Evolutionary conservation across 805 yeast species (phyloP).

Genomic region (Deakozyma indianensis): DNA sequence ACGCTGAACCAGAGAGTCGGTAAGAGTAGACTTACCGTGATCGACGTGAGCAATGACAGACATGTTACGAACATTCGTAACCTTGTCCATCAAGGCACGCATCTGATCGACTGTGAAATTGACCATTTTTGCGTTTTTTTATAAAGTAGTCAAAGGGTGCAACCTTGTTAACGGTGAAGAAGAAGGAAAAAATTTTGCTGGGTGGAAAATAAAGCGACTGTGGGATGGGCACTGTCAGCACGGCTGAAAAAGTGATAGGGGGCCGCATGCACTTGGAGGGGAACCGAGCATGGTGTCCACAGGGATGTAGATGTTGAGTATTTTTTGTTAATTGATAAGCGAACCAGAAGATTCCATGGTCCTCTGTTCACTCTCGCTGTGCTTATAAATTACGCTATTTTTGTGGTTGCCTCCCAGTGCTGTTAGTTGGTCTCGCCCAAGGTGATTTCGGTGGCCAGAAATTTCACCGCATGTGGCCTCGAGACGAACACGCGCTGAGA

Average conservation of each 20-base stretch:
- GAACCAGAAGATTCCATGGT: too few species aligned
- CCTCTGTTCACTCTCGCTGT: too few species aligned
- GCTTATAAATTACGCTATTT: too few species aligned
- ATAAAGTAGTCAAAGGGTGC: conserved; percentile 2
- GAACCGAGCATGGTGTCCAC: too few species aligned
- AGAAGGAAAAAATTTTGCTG: neutral
- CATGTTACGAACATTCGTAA: conserved; percentile 99
- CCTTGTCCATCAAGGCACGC: conserved; percentile 98
- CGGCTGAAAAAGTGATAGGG: conserved; percentile 9
- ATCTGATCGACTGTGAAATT: conserved; percentile 47
- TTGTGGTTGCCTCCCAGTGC: too few species aligned
- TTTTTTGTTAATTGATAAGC: too few species aligned
- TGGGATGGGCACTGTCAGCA: neutral
- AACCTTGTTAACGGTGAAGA: neutral
- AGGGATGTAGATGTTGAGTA: too few species aligned
- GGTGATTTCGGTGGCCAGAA: too few species aligned
- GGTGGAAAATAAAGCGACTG: neutral
- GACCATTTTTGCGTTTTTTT: conserved; percentile 13
- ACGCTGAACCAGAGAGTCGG: conserved; percentile 97
- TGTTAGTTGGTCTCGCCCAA: too few species aligned
- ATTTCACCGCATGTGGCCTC: too few species aligned
- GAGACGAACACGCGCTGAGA: too few species aligned
- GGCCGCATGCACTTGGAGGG: too few species aligned
- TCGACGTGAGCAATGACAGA: conserved; percentile 99
- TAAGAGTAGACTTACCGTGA: conserved; percentile 98